A percentile compares a stretch with the other conserved stretches of the same genome.
phyloP scores from a whole-genome alignment of 2,329 filamentous ascomycete species.

The Microdochium bolleyi region DNA sequence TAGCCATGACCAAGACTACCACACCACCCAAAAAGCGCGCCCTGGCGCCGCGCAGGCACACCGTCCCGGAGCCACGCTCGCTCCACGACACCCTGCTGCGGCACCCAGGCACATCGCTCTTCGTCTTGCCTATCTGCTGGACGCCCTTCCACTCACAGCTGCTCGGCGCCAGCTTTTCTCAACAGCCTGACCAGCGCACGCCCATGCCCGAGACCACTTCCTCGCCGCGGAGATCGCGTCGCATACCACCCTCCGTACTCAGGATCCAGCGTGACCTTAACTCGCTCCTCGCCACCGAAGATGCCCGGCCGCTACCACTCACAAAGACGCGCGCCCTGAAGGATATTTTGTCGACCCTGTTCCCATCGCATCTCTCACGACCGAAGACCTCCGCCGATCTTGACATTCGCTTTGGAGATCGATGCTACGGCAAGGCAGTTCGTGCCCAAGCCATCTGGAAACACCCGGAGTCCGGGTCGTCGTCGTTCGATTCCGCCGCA shows the following conservation, averaged over 20 bases:
- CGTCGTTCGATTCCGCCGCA: conserved; percentile 25
- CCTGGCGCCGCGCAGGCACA: conserved; percentile 21
- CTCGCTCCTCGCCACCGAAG: conserved; percentile 27
- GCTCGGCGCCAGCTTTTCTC: conserved; percentile 37
- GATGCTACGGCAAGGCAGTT: conserved; percentile 34
- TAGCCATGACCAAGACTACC: conserved; percentile 1
- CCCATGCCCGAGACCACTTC: conserved; percentile 28
- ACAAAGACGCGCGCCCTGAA: conserved; percentile 31
- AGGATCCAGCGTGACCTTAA: conserved; percentile 35
- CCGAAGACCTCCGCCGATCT: conserved; percentile 30
- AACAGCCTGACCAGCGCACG: conserved; percentile 30
- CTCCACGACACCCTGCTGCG: conserved; percentile 44
- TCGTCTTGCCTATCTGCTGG: conserved; percentile 46
- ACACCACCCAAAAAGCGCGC: conserved; percentile 11
- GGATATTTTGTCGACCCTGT: conserved; percentile 36
- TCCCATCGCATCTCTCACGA: conserved; percentile 20
- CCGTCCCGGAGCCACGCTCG: conserved; percentile 36
- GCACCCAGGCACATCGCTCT: conserved; percentile 38
- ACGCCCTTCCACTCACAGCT: conserved; percentile 41
- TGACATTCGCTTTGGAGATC: conserved; percentile 39
- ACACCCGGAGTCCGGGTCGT: conserved; percentile 15
- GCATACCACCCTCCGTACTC: conserved; percentile 32
- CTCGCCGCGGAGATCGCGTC: conserved; percentile 25
- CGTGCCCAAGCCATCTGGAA: conserved; percentile 44
- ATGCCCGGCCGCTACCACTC: conserved; percentile 19